Evolutionary conservation across 441 rosid species (phyloP).

Genomic region (Gossypium lobatum): DNA sequence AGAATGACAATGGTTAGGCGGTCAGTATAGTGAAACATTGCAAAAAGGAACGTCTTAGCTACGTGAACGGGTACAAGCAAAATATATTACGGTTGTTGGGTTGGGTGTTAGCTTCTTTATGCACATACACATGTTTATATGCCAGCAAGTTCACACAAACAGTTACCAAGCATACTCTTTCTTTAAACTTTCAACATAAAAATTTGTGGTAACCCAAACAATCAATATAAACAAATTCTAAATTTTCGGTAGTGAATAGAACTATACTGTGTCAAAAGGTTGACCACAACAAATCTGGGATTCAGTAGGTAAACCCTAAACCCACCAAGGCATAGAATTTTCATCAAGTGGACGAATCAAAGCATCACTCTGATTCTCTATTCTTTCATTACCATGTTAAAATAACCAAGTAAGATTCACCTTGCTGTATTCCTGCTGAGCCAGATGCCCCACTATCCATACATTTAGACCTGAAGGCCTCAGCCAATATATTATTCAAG

Average conservation of each 20-base stretch:
- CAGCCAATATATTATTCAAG: conserved; percentile 71
- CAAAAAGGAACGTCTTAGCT: not conserved
- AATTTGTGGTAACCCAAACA: no score
- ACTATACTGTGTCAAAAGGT: not conserved
- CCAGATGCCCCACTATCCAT: conserved; percentile 32
- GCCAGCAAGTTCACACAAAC: not conserved
- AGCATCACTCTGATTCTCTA: not conserved
- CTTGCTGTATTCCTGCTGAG: conserved; percentile 32
- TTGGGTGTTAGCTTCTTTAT: no score
- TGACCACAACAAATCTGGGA: not conserved
- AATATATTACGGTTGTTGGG: not conserved
- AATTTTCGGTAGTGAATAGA: not conserved
- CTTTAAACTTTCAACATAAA: no score
- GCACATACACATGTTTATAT: not conserved
- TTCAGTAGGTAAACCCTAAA: not conserved
- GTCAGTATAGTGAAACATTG: not conserved
- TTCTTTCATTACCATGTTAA: not conserved
- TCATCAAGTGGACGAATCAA: not conserved
- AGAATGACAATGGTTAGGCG: not conserved
- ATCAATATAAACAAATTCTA: not conserved
- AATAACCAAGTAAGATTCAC: conserved; percentile 23
- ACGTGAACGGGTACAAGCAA: not conserved
- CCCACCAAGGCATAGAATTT: not conserved
- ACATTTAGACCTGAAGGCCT: conserved; percentile 61
- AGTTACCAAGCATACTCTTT: no score